Evolutionary conservation across 202 grass and related monocot species (phyloP), one percentile per base, ranked within the genome.

Genomic region (Panicum virgatum): DNA sequence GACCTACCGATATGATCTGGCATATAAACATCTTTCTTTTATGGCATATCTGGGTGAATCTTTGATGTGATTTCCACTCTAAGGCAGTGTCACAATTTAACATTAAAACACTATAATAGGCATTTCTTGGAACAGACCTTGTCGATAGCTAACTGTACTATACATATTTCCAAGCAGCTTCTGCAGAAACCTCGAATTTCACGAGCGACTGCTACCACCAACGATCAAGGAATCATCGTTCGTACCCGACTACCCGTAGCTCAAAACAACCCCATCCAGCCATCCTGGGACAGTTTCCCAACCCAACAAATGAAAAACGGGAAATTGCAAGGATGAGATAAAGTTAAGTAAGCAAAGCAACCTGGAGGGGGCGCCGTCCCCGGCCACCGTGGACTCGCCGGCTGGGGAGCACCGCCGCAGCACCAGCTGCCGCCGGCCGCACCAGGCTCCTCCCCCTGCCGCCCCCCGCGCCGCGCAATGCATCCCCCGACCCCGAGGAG

Each of bases 341-440:
- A 50, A 79, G 20, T 5, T 12, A 58, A 20, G 46, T 15, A 58
- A 20, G 46, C 12, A 58, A 42, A 15, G 22, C 48, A 79, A 94
- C 87, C 82, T 92, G 80, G 84, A 92, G 2, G 32, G 57, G 32
- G 29, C 75, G 48, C 65, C 75, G 68, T 91, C 87, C n/a, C 87
- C 88, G 50, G 80, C 32, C 36, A 75, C 23, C 38, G 45, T 83
- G 80, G 88, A 67, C 54, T 97, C 83, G 43, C 88, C 82, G 76
- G 53, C 66, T 6, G 90, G 77, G 60, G 75, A 91, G 73, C 91
- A 92, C 46, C 80, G 80, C 58, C 30, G 87, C 78, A 82, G 42
- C 69, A 85, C 40, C 38, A 70, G 29, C 38, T 47, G 29, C 53
- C 67, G 71, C 26, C 68, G 44, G 25, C 66, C 66, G 69, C 73